Conservation (phyloP, 768 basidiomycete species). For the Termitomyces sp. region DNA sequence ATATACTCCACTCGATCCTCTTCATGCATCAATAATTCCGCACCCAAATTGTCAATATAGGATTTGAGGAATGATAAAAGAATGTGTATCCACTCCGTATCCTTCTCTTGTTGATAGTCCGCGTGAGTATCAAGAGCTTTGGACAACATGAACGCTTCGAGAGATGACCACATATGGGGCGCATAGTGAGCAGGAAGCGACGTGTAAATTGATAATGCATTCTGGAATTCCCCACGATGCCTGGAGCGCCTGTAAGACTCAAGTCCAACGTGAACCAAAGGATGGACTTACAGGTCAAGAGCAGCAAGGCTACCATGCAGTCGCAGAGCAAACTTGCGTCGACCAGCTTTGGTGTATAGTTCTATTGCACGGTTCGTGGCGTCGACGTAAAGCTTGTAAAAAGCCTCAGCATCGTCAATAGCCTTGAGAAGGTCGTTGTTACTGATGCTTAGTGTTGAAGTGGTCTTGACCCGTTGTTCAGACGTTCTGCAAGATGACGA, state of each 20-base stretch:
- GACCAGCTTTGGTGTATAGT: slow-evolving; percentile 76
- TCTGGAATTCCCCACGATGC: slow-evolving; percentile 57
- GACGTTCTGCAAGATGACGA: slow-evolving; percentile 16
- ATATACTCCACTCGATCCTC: slow-evolving; percentile 51
- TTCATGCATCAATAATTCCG: slow-evolving; percentile 51
- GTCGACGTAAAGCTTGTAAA: slow-evolving; percentile 74
- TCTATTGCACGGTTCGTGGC: slow-evolving; percentile 83
- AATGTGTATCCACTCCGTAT: slow-evolving; percentile 79
- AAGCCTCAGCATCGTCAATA: slow-evolving; percentile 50
- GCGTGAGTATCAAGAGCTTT: slow-evolving; percentile 68
- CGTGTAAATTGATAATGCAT: slow-evolving; percentile 67
- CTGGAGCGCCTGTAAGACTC: slow-evolving; percentile 33
- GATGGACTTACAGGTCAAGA: slow-evolving; percentile 74
- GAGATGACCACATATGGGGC: slow-evolving; percentile 74
- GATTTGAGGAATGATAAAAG: slow-evolving; percentile 74
- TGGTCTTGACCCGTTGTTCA: slow-evolving; percentile 16
- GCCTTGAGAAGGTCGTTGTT: slow-evolving; percentile 59
- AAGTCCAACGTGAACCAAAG: background rate
- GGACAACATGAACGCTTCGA: slow-evolving; percentile 78
- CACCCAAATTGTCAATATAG: slow-evolving; percentile 51
- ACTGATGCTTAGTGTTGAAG: slow-evolving; percentile 40
- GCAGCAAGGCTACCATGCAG: slow-evolving; percentile 85
- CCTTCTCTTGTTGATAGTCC: slow-evolving; percentile 50
- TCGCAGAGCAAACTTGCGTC: slow-evolving; percentile 82
- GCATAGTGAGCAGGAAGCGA: slow-evolving; percentile 86